phyloP scores from a whole-genome alignment of 441 rosid species.

The Pelargonium cotyledonis region DNA sequence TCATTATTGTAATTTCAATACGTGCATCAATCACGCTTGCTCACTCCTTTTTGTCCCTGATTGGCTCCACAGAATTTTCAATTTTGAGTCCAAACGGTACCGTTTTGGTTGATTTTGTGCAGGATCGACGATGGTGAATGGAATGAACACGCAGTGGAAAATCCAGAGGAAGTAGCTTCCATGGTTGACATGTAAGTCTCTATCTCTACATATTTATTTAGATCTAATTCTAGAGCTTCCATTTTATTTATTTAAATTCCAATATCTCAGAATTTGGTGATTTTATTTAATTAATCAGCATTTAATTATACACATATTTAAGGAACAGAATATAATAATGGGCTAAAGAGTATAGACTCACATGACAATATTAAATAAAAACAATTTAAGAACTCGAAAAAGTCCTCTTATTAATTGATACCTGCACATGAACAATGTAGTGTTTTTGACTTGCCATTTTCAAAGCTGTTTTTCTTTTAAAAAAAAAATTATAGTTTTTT shows the following conservation, averaged over 20 bases:
- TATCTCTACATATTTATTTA: background rate
- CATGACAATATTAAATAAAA: background rate
- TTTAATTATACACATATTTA: background rate
- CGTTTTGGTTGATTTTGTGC: slow-evolving; percentile 17
- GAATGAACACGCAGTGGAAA: slow-evolving; percentile 64
- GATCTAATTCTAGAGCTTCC: background rate
- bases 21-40: no score
- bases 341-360: background rate
- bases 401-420: background rate
- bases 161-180: slow-evolving; percentile 57
- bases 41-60: no score
- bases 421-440: background rate
- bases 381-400: background rate
- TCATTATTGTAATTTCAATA: no score
- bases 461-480: no score
- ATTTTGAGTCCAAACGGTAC: background rate
- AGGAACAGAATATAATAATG: background rate
- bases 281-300: background rate
- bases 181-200: slow-evolving; percentile 58
- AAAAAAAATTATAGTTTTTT: no score
- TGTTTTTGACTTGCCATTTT: no score
- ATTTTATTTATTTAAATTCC: background rate
- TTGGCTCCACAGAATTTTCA: background rate
- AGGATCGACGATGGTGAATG: slow-evolving; percentile 18
- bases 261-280: background rate